Base-by-base conservation (phyloP, 1,139 yeast genomes). In the Suhomyces maxii region DNA sequence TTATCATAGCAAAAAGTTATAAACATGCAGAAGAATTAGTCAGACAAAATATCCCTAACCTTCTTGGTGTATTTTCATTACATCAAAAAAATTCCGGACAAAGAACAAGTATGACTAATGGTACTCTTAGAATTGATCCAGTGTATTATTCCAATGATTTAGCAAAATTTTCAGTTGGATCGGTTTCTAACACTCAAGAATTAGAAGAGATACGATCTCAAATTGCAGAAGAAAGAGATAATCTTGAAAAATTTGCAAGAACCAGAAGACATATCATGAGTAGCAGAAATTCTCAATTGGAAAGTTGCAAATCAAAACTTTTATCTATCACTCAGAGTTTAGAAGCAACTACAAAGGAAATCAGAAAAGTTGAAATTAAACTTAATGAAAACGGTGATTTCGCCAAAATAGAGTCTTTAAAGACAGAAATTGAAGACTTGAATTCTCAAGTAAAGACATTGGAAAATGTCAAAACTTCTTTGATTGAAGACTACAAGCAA, bases 71-170 rank as follows among this genome's bases (percentile, higher is more conserved):
- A 2, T 68, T 76, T 37, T 69, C 83, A 0, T 59, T 76, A 8
- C 67, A 73, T 41, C 69, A 77, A 49, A 58, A 66, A 12, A 60
- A 70, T 23, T 65, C 73, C 8, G 77, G 81, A 10, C 70, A 75
- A 46, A 74, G 81, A 41, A 57, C 66, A 9, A 60, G 64, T 45
- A 66, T 64, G 25, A 56, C 59, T 40, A 71, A 71, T 26, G 75
- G 77, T 1, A 73, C 77, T 2, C 72, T 81, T 18, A 71, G 80
- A 50, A 68, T 77, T 14, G 89, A 86, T 61, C 91, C 96, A 0
- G 66, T 84, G 6, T 68, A 65, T 53, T 82, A 70, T 46, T 47
- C 54, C 6, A 59, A 60, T 30, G 69, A 59, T 8, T 57, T 67
- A 2, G 63, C 63, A 23, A 74, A 71, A 48, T 64, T 74, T 47